Base-by-base conservation (phyloP, 371 early-diverging fungal genomes). In the Chytridium lagenaria region DNA sequence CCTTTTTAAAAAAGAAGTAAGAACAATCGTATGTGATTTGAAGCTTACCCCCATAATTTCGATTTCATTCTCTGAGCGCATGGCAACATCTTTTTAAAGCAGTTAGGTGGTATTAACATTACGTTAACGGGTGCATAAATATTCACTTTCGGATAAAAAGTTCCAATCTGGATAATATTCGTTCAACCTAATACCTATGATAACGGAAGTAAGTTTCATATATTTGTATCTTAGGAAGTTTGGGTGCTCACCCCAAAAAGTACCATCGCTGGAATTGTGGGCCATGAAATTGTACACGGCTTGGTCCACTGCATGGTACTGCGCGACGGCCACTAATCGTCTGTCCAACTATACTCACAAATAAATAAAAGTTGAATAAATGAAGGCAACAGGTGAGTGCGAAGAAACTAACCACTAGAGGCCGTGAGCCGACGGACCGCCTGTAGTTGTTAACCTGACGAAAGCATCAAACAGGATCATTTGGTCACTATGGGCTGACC, bases 41-140 rank as follows among this genome's bases (percentile, higher is more conserved):
- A 34, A 12, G 5, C 61, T 61, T 37, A 61, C 61, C 61, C 61
- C 61, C 66, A 66, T 66, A 26, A 66, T 66, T 28, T 66, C 44
- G 7, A 44, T 37, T 26, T 66, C 66, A 30, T 66, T 66, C 2
- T 44, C 44, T 22, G 66, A 66, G 2, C 30, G 2, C 44, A 40
- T 40, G 15, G 66, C 66, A 28, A 66, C 66, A 37, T 66, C 66
- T 66, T 5, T n/a, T n/a, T n/a, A n/a, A n/a, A n/a, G n/a, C n/a
- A n/a, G n/a, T n/a, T n/a, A n/a, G n/a, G n/a, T n/a, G n/a, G n/a
- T n/a, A n/a, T n/a, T n/a, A n/a, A n/a, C n/a, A n/a, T n/a, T n/a
- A n/a, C n/a, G n/a, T n/a, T n/a, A n/a, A n/a, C n/a, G n/a, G n/a
- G n/a, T n/a, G n/a, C n/a, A 57, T 12, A 30, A 57, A 10, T 33